phyloP scores from a whole-genome alignment of 352 stramenopile species.

The Elongisporangium prolatum region DNA sequence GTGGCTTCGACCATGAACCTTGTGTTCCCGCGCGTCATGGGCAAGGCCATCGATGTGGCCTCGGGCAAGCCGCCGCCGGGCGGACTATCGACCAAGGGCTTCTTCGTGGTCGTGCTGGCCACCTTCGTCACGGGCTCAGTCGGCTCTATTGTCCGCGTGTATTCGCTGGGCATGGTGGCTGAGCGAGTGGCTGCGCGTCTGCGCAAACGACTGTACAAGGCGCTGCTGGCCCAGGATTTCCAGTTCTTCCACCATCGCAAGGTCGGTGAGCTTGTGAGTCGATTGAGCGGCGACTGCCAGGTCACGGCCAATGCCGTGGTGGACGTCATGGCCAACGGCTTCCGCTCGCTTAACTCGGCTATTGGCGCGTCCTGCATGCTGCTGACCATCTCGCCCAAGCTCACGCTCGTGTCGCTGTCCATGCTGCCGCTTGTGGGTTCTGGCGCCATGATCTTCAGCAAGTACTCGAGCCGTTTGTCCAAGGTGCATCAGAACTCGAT shows the following conservation, averaged over 20 bases:
- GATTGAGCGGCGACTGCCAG: constrained; percentile 85
- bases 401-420: constrained; percentile 85
- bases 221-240: constrained; percentile 77
- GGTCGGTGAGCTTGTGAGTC: constrained; percentile 82
- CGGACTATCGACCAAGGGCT: constrained; percentile 77
- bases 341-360: constrained; percentile 86
- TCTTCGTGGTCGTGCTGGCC: constrained; percentile 78
- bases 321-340: constrained; percentile 81
- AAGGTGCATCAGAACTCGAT: constrained; percentile 80
- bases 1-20: constrained; percentile 87
- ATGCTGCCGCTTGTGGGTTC: constrained; percentile 78
- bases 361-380: constrained; percentile 87
- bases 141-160: constrained; percentile 84
- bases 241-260: constrained; percentile 81
- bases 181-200: constrained; percentile 82
- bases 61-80: constrained; percentile 64
- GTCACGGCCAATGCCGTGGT: constrained; percentile 87
- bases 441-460: constrained; percentile 79
- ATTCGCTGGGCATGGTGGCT: constrained; percentile 86
- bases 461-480: constrained; percentile 72
- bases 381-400: constrained; percentile 83
- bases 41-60: constrained; percentile 84
- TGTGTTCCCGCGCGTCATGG: constrained; percentile 86
- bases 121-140: constrained; percentile 83
- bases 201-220: constrained; percentile 65